A percentile compares a stretch with the other conserved stretches of the same genome.
These are phyloP conservation scores for Annulohypoxylon truncatum DNA, from an alignment of 2,329 filamentous ascomycete species.

Conservation along the genomic window DNA sequence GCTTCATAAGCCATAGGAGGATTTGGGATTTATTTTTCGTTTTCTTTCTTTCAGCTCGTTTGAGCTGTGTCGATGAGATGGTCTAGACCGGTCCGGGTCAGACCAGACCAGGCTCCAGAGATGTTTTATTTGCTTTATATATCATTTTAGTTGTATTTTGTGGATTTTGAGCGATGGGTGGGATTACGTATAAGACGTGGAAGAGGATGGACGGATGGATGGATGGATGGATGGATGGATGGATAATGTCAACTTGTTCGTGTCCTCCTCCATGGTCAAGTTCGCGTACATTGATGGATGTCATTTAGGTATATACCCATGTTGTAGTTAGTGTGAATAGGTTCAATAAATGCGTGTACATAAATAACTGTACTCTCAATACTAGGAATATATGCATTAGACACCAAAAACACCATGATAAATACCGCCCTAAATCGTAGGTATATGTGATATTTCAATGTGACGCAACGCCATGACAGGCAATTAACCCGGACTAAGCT, in stretches of 20 bases:
- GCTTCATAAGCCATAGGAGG: neutral
- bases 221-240: neutral
- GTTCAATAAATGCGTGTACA: neutral
- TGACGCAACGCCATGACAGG: neutral
- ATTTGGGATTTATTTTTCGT: too few species aligned
- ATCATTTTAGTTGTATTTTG: too few species aligned
- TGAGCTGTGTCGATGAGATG: too few species aligned
- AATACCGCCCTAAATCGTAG: neutral
- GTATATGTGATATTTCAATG: neutral
- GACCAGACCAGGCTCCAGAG: neutral
- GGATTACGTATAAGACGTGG: neutral
- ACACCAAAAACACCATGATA: neutral
- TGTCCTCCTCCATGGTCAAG: neutral
- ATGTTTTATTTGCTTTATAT: too few species aligned
- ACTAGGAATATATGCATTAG: neutral
- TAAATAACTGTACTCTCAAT: neutral
- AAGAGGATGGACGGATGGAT: neutral
- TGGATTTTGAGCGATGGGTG: neutral
- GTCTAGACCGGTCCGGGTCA: too few species aligned
- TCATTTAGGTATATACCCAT: slow-evolving; percentile 16
- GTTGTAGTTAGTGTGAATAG: neutral
- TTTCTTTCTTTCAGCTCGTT: too few species aligned
- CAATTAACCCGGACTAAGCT: neutral
- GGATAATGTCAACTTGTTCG: slow-evolving; percentile 11
- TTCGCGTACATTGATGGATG: neutral